phyloP scores from a whole-genome alignment of 2,329 filamentous ascomycete species.

The Xylariaceae sp. region DNA sequence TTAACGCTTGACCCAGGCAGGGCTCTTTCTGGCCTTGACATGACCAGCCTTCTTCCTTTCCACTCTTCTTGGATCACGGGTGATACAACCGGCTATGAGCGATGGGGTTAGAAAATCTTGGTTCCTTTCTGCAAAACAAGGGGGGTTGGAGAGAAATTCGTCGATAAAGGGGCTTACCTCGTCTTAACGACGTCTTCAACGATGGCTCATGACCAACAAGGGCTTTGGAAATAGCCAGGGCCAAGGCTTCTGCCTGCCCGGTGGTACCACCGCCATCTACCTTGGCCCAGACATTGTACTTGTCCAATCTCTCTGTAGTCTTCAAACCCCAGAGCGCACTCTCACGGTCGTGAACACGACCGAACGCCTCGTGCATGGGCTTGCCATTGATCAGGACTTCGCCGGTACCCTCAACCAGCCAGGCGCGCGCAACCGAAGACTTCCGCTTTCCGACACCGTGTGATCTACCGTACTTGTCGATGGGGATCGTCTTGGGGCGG shows the following conservation, averaged over 20 bases:
- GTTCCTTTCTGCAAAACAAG: conserved; percentile 7
- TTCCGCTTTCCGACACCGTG: conserved; percentile 82
- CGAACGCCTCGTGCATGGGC: conserved; percentile 74
- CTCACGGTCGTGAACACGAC: conserved; percentile 85
- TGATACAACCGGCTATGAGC: conserved; percentile 76
- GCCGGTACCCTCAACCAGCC: conserved; percentile 86
- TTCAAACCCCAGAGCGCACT: conserved; percentile 90
- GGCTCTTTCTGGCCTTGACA: conserved; percentile 96
- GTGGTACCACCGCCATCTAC: conserved; percentile 85
- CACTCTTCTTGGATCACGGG: conserved; percentile 83
- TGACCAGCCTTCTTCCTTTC: conserved; percentile 98
- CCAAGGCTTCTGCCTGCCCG: conserved; percentile 91
- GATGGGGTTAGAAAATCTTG: conserved; percentile 38
- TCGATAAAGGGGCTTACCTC: conserved; percentile 58
- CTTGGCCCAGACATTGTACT: conserved; percentile 92
- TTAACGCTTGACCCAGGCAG: conserved; percentile 89
- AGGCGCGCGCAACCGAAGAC: conserved; percentile 76
- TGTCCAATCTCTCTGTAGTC: conserved; percentile 75
- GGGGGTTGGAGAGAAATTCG: not conserved
- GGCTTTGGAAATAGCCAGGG: conserved; percentile 81
- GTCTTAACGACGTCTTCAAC: conserved; percentile 78
- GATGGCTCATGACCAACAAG: conserved; percentile 86
- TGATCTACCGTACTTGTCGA: conserved; percentile 75
- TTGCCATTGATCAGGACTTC: conserved; percentile 89
- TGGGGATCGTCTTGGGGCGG: conserved; percentile 52